Evolutionary conservation across 108 stramenopile genomes (phyloP).

Genomic region (Skeletonema tropicum): DNA sequence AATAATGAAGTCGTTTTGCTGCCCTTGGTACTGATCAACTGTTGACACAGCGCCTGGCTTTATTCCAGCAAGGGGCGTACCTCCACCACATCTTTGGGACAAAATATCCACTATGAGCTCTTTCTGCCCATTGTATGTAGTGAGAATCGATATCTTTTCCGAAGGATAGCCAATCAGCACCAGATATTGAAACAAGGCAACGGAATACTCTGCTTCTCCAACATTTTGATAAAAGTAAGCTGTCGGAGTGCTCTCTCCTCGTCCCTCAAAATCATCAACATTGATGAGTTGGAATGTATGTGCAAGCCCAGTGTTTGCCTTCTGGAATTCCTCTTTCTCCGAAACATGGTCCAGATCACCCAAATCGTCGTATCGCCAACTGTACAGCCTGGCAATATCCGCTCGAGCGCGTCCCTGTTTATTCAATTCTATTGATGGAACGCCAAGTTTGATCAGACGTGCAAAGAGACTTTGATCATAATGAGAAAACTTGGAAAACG

Average conservation of each 20-base stretch:
- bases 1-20: conserved; percentile 96
- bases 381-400: conserved; percentile 89
- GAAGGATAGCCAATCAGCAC: conserved; percentile 95
- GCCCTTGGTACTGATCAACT: conserved; percentile 99
- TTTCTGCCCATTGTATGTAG: conserved; percentile 99
- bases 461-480: conserved; percentile 96
- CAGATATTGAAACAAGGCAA: conserved; percentile 98
- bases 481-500: conserved; percentile 84
- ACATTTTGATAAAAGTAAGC: conserved; percentile 96
- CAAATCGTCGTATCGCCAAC: conserved; percentile 90
- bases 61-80: conserved; percentile 80
- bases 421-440: conserved; percentile 87
- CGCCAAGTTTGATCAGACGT: conserved; percentile 90
- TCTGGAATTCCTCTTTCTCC: conserved; percentile 51
- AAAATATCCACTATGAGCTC: conserved; percentile 89
- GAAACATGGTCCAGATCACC: conserved; percentile 87
- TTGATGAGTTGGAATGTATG: conserved; percentile 91
- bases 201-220: conserved; percentile 98
- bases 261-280: conserved; percentile 92
- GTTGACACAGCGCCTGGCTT: conserved; percentile 71
- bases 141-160: conserved; percentile 91
- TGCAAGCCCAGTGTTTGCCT: conserved; percentile 92
- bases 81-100: conserved; percentile 79
- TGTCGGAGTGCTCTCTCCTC: conserved; percentile 88
- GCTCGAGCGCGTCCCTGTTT: conserved; percentile 94